Percentiles rank a stretch among this genome's conserved stretches.
phyloP scores from a whole-genome alignment of 441 rosid species.

The Eutrema salsugineum region DNA sequence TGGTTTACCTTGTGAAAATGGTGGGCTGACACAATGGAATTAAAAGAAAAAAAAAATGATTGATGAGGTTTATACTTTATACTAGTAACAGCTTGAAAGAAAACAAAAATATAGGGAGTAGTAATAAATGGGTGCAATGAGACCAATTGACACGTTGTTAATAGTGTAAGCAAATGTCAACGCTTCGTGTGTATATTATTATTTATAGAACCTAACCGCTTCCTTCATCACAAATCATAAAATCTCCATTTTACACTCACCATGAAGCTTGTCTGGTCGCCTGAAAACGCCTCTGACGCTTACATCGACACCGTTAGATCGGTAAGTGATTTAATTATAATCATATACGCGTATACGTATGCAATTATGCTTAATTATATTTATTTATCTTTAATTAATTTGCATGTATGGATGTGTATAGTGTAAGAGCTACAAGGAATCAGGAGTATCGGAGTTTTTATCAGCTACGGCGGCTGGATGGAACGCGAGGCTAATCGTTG shows the following conservation, averaged over 20 bases:
- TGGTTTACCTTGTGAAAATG: no score
- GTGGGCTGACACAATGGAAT: neutral
- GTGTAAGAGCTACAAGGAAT: slow-evolving; percentile 45
- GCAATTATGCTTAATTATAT: neutral
- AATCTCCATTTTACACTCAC: slow-evolving; percentile 9
- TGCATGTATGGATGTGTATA: slow-evolving; percentile 25
- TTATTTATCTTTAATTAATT: neutral
- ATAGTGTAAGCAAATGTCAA: slow-evolving; percentile 31
- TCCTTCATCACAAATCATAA: slow-evolving; percentile 9
- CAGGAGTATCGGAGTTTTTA: slow-evolving; percentile 68
- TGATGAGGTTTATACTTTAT: neutral
- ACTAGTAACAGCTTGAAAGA: neutral
- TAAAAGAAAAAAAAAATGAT: neutral
- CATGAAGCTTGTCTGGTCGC: slow-evolving; percentile 81
- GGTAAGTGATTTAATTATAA: slow-evolving; percentile 28
- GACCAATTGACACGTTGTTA: slow-evolving; percentile 30
- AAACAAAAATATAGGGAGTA: neutral
- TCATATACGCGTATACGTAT: neutral
- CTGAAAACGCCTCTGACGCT: slow-evolving; percentile 67
- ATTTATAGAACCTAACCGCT: slow-evolving; percentile 19
- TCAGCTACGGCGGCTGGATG: slow-evolving; percentile 91
- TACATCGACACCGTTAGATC: slow-evolving; percentile 56
- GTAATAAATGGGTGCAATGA: slow-evolving; percentile 10
- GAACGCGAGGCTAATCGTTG: slow-evolving; percentile 68
- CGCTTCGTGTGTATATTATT: slow-evolving; percentile 19